A percentile compares a stretch with the other conserved stretches of the same genome.
Conservation (phyloP, 805 yeast species). For the Candida gorgasii region DNA sequence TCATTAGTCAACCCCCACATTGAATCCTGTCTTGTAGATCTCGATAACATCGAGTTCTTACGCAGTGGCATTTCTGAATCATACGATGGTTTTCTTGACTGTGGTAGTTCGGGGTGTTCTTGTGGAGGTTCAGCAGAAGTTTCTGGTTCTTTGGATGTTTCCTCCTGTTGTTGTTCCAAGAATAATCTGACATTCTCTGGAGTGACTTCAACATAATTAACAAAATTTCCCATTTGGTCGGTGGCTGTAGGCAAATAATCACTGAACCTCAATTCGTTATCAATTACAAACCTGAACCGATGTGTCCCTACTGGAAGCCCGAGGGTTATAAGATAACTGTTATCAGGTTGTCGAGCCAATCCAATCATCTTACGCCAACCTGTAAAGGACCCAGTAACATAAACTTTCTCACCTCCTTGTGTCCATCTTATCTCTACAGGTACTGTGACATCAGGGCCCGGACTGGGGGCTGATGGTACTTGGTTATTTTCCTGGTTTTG, state of each 20-base stretch:
- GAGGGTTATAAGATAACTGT: slow-evolving; percentile 63
- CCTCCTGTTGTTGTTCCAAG: slow-evolving; percentile 26
- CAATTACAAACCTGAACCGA: slow-evolving; percentile 89
- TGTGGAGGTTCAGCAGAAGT: not conserved
- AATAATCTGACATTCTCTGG: slow-evolving; percentile 38
- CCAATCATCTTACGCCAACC: slow-evolving; percentile 99
- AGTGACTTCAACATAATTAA: slow-evolving; percentile 80
- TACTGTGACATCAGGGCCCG: slow-evolving; percentile 33
- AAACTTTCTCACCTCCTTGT: slow-evolving; percentile 95
- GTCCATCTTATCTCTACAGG: slow-evolving; percentile 84
- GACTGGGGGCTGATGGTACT: slow-evolving; percentile 8
- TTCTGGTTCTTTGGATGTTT: slow-evolving; percentile 1
- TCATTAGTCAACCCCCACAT: slow-evolving; percentile 63
- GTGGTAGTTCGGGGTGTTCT: slow-evolving; percentile 1
- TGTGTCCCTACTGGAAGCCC: slow-evolving; percentile 90
- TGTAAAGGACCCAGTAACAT: slow-evolving; percentile 95
- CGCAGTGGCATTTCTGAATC: slow-evolving; percentile 21
- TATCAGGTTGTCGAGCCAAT: slow-evolving; percentile 55
- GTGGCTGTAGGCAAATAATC: slow-evolving; percentile 95
- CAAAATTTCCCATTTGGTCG: slow-evolving; percentile 94
- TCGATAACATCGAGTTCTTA: slow-evolving; percentile 31
- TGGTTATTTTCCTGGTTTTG: slow-evolving; percentile 16
- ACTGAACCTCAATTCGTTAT: slow-evolving; percentile 85
- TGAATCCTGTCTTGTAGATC: slow-evolving; percentile 50
- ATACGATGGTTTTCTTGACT: slow-evolving; percentile 6